Conservation (phyloP, 2,329 filamentous ascomycete species). For the Podosphaera xanthii region DNA sequence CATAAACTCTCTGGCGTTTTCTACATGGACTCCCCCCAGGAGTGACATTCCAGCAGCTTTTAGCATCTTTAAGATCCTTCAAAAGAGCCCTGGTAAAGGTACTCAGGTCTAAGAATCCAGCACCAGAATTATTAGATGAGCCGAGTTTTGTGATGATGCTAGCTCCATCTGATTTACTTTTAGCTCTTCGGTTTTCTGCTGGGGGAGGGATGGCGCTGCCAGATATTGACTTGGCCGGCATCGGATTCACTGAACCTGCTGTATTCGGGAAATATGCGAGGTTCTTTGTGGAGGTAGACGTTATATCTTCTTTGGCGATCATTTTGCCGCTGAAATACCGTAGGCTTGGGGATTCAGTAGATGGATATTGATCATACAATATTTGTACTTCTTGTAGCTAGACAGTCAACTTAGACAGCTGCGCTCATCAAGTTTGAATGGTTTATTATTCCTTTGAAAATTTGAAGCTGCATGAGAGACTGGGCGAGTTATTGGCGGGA, state of each 20-base stretch:
- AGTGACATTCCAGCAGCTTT: constrained; percentile 30
- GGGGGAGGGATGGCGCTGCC: constrained; percentile 14
- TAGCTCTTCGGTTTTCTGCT: constrained; percentile 13
- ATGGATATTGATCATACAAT: too few species aligned
- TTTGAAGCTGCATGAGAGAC: background rate
- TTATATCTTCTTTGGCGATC: constrained; percentile 11
- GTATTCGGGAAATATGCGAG: constrained; percentile 9
- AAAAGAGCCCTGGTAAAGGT: constrained; percentile 34
- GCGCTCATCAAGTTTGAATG: too few species aligned
- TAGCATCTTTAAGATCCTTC: constrained; percentile 35
- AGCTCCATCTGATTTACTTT: constrained; percentile 11
- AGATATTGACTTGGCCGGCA: constrained; percentile 14
- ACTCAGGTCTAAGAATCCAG: constrained; percentile 23
- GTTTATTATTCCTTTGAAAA: too few species aligned
- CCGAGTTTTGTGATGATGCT: constrained; percentile 6
- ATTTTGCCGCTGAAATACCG: constrained; percentile 6
- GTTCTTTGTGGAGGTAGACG: constrained; percentile 8
- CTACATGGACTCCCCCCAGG: constrained; percentile 42
- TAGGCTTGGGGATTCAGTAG: too few species aligned
- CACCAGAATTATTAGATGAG: constrained; percentile 5
- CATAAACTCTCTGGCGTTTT: constrained; percentile 45
- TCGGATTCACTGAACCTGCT: constrained; percentile 11
- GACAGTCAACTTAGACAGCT: too few species aligned
- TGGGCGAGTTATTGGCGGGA: background rate
- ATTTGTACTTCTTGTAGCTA: too few species aligned